These are phyloP conservation scores for Hymenochaete sp. DNA, from an alignment of 1,284 basidiomycete species.

Conservation along the genomic window DNA sequence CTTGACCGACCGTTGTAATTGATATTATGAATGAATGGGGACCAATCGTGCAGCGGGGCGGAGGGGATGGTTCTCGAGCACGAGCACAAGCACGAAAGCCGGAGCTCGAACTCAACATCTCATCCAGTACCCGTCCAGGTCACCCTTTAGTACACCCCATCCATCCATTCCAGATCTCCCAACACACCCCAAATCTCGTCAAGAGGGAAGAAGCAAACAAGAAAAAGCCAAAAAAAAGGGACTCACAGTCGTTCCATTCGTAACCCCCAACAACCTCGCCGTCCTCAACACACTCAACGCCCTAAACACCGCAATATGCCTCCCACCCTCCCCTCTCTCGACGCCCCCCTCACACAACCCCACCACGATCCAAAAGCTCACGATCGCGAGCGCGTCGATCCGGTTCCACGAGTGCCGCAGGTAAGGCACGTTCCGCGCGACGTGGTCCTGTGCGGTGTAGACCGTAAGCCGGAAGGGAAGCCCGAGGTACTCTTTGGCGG, in stretches of 20 bases:
- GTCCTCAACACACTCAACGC: constrained; percentile 85
- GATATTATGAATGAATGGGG: too few species aligned
- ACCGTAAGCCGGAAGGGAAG: constrained; percentile 65
- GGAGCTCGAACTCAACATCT: too few species aligned
- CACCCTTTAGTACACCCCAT: too few species aligned
- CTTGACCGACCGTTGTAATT: too few species aligned
- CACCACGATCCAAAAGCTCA: constrained; percentile 80
- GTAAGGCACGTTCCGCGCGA: constrained; percentile 67
- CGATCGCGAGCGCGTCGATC: constrained; percentile 77
- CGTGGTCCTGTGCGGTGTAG: constrained; percentile 42
- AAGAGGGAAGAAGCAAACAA: too few species aligned
- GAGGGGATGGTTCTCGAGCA: too few species aligned
- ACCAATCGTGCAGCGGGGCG: too few species aligned
- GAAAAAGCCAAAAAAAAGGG: constrained; percentile 3
- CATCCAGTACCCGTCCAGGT: too few species aligned
- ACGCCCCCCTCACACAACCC: constrained; percentile 53
- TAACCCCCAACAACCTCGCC: constrained; percentile 79
- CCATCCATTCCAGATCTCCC: too few species aligned
- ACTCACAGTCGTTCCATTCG: constrained; percentile 82
- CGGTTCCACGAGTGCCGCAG: constrained; percentile 92
- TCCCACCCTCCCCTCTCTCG: constrained; percentile 49
- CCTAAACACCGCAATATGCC: constrained; percentile 83
- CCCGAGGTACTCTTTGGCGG: constrained; percentile 33
- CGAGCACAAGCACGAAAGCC: too few species aligned
- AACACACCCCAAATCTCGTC: too few species aligned